phyloP scores from a whole-genome alignment of 1,139 yeast genomes.

The Blastobotrys niveus region DNA sequence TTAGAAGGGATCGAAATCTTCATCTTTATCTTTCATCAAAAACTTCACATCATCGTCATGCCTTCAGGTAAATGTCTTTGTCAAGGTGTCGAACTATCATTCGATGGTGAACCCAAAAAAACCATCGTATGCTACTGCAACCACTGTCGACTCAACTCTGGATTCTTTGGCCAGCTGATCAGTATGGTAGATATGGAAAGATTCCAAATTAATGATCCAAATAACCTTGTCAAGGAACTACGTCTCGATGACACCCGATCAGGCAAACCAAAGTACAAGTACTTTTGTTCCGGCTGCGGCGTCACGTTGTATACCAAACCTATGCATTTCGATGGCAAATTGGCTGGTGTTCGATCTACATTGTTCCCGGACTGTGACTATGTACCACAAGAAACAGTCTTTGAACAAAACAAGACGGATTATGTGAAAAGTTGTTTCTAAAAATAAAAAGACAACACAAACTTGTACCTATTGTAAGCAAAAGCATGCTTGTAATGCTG shows the following conservation, averaged over 20 bases:
- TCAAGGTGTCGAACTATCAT: slow-evolving; percentile 21
- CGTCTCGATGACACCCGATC: background rate
- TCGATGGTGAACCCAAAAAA: slow-evolving; percentile 21
- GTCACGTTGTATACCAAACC: slow-evolving; percentile 29
- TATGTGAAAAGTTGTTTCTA: slow-evolving; percentile 1
- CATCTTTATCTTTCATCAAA: background rate
- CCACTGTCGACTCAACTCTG: slow-evolving; percentile 31
- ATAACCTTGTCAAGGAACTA: slow-evolving; percentile 10
- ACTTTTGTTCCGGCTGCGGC: slow-evolving; percentile 29
- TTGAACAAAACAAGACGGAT: slow-evolving; percentile 10
- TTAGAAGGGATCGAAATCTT: background rate
- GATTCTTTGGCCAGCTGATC: slow-evolving; percentile 29
- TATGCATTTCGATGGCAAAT: slow-evolving; percentile 26
- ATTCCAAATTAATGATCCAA: slow-evolving; percentile 21
- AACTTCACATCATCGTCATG: background rate
- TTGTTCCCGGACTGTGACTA: slow-evolving; percentile 21
- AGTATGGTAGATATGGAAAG: slow-evolving; percentile 19
- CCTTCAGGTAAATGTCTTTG: slow-evolving; percentile 23
- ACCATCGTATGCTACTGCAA: slow-evolving; percentile 27
- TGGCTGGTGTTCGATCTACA: slow-evolving; percentile 22
- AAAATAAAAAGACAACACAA: too few species aligned
- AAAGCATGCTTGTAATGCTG: background rate
- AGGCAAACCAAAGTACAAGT: slow-evolving; percentile 29
- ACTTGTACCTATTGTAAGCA: background rate
- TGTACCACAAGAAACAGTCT: slow-evolving; percentile 4